These are phyloP conservation scores for Kockovaella imperatae DNA, from an alignment of 768 basidiomycete species.

Conservation along the genomic window DNA sequence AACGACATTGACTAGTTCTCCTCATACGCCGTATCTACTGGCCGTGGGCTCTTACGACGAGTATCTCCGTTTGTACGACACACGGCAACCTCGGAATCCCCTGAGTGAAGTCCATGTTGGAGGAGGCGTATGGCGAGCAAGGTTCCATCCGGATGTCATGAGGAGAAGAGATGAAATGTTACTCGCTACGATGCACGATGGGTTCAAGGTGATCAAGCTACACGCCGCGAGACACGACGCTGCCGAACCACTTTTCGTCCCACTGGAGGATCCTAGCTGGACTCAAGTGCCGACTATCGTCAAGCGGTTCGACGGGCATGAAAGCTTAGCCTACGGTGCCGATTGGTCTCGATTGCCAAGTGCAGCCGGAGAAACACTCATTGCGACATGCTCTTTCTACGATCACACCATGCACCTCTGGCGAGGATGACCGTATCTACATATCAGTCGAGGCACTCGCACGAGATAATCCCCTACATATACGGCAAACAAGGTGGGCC, in stretches of 20 bases:
- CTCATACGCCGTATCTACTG: conserved; percentile 66
- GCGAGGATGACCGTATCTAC: conserved; percentile 51
- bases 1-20: conserved; percentile 80
- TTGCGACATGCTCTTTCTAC: conserved; percentile 93
- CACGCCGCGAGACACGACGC: background rate
- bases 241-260: too few species aligned
- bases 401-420: conserved; percentile 78
- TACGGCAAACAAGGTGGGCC: background rate
- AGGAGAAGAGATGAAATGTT: conserved; percentile 69
- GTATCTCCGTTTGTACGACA: conserved; percentile 72
- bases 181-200: conserved; percentile 96
- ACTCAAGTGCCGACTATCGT: conserved; percentile 37
- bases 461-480: background rate
- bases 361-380: conserved; percentile 47
- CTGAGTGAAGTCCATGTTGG: conserved; percentile 61
- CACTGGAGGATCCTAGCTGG: background rate
- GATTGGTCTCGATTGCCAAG: conserved; percentile 65
- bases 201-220: conserved; percentile 74
- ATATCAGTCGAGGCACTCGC: background rate
- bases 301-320: conserved; percentile 64
- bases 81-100: conserved; percentile 57
- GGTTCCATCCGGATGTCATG: conserved; percentile 77
- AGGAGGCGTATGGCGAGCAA: conserved; percentile 91
- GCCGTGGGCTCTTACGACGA: conserved; percentile 93
- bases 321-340: conserved; percentile 79